Percentiles rank a stretch among this genome's conserved stretches.
Evolutionary conservation across 176 grass and related monocot species (phyloP).

Genomic region (Raddia distichophylla): DNA sequence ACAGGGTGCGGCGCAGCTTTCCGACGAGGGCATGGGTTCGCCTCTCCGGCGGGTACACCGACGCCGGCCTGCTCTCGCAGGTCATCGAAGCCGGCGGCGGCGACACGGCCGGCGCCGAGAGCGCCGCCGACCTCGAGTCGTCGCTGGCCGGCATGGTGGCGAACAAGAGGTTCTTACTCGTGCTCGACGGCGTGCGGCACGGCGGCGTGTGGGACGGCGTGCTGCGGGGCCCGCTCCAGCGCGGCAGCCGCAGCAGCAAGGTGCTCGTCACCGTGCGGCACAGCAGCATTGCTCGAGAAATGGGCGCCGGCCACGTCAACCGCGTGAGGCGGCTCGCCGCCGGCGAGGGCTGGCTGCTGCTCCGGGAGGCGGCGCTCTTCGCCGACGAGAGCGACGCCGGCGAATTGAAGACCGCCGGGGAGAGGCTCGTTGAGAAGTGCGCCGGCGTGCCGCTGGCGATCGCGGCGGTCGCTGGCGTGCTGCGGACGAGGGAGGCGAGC

Average conservation of each 20-base stretch:
- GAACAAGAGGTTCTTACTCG: slow-evolving; percentile 56
- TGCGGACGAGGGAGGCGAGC: slow-evolving; percentile 44
- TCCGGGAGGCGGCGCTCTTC: slow-evolving; percentile 37
- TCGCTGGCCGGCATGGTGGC: slow-evolving; percentile 43
- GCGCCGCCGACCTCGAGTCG: slow-evolving; percentile 30
- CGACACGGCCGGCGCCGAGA: slow-evolving; percentile 34
- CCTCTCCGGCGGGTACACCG: slow-evolving; percentile 40
- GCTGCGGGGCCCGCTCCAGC: slow-evolving; percentile 41
- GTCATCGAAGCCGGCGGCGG: slow-evolving; percentile 53
- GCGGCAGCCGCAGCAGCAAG: slow-evolving; percentile 49
- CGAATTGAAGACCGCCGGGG: slow-evolving; percentile 40
- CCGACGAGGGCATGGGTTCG: slow-evolving; percentile 52
- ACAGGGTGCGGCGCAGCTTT: slow-evolving; percentile 50
- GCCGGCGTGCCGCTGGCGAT: slow-evolving; percentile 59
- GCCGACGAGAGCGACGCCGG: slow-evolving; percentile 6
- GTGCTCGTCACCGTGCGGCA: slow-evolving; percentile 57
- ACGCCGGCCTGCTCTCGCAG: slow-evolving; percentile 52
- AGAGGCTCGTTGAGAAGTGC: slow-evolving; percentile 56
- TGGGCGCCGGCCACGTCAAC: slow-evolving; percentile 55
- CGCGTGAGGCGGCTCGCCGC: slow-evolving; percentile 40
- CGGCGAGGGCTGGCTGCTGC: slow-evolving; percentile 58
- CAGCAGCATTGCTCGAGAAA: slow-evolving; percentile 41
- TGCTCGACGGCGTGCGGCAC: slow-evolving; percentile 61
- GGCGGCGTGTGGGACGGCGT: slow-evolving; percentile 52
- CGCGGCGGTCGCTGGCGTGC: slow-evolving; percentile 52